These are phyloP conservation scores for Wickerhamomyces pijperi DNA, from an alignment of 805 yeast genomes.

Conservation along the genomic window DNA sequence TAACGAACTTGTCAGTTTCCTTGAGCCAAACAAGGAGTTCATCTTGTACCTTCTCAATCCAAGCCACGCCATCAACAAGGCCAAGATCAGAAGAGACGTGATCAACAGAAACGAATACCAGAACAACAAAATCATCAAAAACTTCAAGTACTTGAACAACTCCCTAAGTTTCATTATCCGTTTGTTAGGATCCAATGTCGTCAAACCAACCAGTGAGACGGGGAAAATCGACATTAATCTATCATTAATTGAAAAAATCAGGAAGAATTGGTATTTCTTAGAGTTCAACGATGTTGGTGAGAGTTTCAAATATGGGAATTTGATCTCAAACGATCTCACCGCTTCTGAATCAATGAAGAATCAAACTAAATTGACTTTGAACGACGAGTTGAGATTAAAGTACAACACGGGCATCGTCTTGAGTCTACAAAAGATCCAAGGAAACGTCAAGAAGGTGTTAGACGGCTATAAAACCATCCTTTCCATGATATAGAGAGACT, in stretches of 20 bases:
- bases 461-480: background rate
- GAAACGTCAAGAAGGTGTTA: background rate
- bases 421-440: background rate
- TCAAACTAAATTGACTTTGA: slow-evolving; percentile 11
- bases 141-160: slow-evolving; percentile 26
- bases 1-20: slow-evolving; percentile 11
- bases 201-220: slow-evolving; percentile 11
- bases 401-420: slow-evolving; percentile 6
- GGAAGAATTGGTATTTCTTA: slow-evolving; percentile 28
- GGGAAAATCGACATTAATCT: slow-evolving; percentile 17
- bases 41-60: slow-evolving; percentile 3
- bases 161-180: slow-evolving; percentile 24
- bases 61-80: slow-evolving; percentile 2
- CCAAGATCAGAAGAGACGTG: slow-evolving; percentile 2
- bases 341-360: slow-evolving; percentile 1
- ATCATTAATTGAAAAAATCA: slow-evolving; percentile 21
- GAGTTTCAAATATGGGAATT: background rate
- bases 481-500: background rate
- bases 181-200: slow-evolving; percentile 8
- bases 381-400: slow-evolving; percentile 9
- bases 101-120: slow-evolving; percentile 14
- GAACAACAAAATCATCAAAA: slow-evolving; percentile 18
- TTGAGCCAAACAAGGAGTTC: slow-evolving; percentile 16
- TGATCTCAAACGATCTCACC: background rate
- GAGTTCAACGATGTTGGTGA: slow-evolving; percentile 21